A percentile compares a stretch with the other conserved stretches of the same genome.
Conservation (phyloP, 2,329 filamentous ascomycete species). For the Arthroderma sp. region DNA sequence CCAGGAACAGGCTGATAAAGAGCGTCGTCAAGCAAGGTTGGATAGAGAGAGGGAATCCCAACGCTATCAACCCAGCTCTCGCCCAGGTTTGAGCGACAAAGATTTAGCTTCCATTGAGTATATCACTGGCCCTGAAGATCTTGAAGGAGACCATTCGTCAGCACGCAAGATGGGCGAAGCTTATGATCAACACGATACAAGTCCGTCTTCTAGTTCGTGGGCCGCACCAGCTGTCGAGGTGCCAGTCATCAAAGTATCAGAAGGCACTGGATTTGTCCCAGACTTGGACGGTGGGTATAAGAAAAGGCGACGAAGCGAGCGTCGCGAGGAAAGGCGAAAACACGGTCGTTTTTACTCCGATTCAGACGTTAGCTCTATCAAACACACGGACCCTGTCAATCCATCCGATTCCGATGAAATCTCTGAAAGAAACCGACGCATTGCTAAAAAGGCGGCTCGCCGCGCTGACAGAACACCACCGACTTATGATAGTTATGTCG, state of each 20-base stretch:
- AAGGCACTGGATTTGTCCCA: background rate
- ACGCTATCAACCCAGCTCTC: conserved; percentile 6
- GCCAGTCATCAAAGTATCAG: conserved; percentile 20
- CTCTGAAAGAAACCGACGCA: conserved; percentile 7
- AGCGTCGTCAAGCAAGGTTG: conserved; percentile 19
- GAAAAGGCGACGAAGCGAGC: background rate
- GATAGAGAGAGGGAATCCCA: conserved; percentile 11
- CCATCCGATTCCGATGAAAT: background rate
- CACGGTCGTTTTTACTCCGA: conserved; percentile 22
- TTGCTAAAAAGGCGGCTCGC: conserved; percentile 19
- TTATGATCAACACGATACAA: background rate
- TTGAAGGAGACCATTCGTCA: background rate
- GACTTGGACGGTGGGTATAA: background rate
- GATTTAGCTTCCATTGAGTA: background rate
- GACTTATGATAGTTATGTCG: conserved; percentile 29
- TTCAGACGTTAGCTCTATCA: conserved; percentile 8
- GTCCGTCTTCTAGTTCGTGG: background rate
- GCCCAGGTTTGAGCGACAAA: background rate
- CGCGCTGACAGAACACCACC: conserved; percentile 19
- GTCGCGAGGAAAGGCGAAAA: conserved; percentile 26
- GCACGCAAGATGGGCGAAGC: background rate
- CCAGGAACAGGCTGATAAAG: conserved; percentile 41
- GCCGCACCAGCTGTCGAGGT: conserved; percentile 31
- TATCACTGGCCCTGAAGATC: background rate
- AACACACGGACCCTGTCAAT: background rate